These are phyloP conservation scores for Euphorbia tirucalli DNA, from an alignment of 345 rosid species.

Conservation along the genomic window DNA sequence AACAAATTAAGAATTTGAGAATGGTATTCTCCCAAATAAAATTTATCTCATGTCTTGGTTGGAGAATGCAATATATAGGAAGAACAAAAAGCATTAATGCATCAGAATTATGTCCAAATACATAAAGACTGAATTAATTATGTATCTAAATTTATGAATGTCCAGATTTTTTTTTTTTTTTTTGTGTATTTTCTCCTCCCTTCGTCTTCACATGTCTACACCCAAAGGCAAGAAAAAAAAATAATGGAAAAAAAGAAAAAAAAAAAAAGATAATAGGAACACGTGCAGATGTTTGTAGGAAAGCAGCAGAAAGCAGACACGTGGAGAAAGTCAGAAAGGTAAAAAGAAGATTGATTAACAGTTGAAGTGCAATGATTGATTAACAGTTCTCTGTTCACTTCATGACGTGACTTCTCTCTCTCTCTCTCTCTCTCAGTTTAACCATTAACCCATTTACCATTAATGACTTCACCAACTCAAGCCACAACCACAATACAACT, in stretches of 20 bases:
- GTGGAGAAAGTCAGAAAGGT: constrained; percentile 4
- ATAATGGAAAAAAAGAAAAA: neutral
- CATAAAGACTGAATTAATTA: too few relatives aligned
- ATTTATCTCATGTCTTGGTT: too few relatives aligned
- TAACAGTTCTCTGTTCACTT: constrained; percentile 8
- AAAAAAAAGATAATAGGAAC: neutral
- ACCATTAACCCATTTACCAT: neutral
- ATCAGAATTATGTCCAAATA: too few relatives aligned
- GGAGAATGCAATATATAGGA: too few relatives aligned
- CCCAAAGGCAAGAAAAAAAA: neutral
- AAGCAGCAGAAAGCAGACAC: neutral
- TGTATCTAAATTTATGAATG: too few relatives aligned
- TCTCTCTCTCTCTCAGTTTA: neutral
- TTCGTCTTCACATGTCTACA: neutral
- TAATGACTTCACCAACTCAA: too few relatives aligned
- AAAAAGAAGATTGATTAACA: neutral
- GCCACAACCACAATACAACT: too few relatives aligned
- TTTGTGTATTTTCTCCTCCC: too few relatives aligned
- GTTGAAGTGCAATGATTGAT: constrained; percentile 13
- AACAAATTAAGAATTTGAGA: too few relatives aligned
- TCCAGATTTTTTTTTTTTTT: too few relatives aligned
- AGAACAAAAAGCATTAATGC: too few relatives aligned
- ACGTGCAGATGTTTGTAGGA: neutral
- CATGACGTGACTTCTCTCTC: neutral
- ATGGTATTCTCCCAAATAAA: too few relatives aligned